Base-by-base conservation (phyloP, 257 asterid genomes). In the Nemophila menziesii region DNA sequence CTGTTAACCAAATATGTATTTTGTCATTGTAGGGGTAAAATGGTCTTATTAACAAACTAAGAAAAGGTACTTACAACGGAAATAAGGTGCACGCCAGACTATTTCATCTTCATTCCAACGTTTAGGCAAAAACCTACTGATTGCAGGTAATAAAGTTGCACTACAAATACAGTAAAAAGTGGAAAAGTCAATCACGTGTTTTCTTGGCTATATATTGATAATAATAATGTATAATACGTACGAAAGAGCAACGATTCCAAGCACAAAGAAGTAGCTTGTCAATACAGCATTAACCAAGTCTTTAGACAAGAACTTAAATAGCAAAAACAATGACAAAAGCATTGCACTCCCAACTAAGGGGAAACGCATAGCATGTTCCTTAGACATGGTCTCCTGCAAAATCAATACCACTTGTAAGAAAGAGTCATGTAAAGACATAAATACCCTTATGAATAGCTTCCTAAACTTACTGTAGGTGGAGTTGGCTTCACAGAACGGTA, bases 261-360 rank as follows among this genome's bases (percentile, higher is more conserved):
- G 99, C 44, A 90, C 73, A 49, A 85, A 79, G 64, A 90, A 90
- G 62, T 90, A 90, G 77, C 90, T 72, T 19, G 99, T 85, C 58
- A 90, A 58, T 13, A 85, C 96, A 22, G 96, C 94, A 73, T 90
- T 90, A 24, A 90, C 99, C 94, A 85, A 70, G 78, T 90, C 99
- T 58, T 90, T 90, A 0, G 99, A 82, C n/a, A 90, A 65, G 64
- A 90, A 85, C 66, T 90, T 90, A 62, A 90, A 90, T 20, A 90
- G 99, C 50, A 90, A 68, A 77, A 90, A 90, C 59, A 90, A 51
- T 22, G 99, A 90, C 71, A 85, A 61, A 70, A 90, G 74, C 94
- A 85, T 72, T 1, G 94, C 99, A 52, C 99, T 90, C 63, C 96
- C 99, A 49, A 90, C 85, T 57, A 90, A 66, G 16, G 96, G 99